A percentile compares a stretch with the other conserved stretches of the same genome.
These are phyloP conservation scores for Amaranthus palmeri DNA, from an alignment of 148 eudicot species.

Conservation along the genomic window DNA sequence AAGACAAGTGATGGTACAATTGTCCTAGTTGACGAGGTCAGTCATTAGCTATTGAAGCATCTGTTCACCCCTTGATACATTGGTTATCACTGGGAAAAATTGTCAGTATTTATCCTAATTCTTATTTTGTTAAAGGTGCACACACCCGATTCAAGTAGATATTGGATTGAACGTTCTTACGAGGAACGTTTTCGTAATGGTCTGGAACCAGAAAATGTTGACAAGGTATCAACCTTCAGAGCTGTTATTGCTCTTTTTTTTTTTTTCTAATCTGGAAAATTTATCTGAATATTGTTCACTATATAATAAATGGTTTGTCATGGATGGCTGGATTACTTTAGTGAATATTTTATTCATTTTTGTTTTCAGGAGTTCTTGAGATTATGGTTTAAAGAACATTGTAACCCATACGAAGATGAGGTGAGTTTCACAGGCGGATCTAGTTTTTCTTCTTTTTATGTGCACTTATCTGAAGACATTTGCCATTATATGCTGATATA, in stretches of 20 bases:
- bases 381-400: conserved; percentile 86
- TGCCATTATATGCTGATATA: neutral
- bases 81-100: neutral
- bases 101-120: neutral
- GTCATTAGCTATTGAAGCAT: conserved; percentile 3
- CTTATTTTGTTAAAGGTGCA: conserved; percentile 54
- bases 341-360: neutral
- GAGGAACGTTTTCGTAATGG: conserved; percentile 61
- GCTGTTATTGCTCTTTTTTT: neutral
- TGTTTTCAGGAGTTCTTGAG: conserved; percentile 79
- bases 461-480: neutral
- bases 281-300: neutral
- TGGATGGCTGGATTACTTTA: neutral
- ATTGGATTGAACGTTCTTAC: conserved; percentile 83
- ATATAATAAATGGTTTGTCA: neutral
- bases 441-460: neutral
- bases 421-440: conserved; percentile 29
- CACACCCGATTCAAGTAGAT: conserved; percentile 98
- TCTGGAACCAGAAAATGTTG: conserved; percentile 95
- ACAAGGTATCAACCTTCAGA: conserved; percentile 45
- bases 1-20: conserved; percentile 77
- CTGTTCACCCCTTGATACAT: neutral
- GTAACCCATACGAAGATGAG: conserved; percentile 92
- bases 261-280: neutral
- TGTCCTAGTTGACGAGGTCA: conserved; percentile 81